Evolutionary conservation across 257 asterid genomes (phyloP).

Genomic region (Datura wrightii): DNA sequence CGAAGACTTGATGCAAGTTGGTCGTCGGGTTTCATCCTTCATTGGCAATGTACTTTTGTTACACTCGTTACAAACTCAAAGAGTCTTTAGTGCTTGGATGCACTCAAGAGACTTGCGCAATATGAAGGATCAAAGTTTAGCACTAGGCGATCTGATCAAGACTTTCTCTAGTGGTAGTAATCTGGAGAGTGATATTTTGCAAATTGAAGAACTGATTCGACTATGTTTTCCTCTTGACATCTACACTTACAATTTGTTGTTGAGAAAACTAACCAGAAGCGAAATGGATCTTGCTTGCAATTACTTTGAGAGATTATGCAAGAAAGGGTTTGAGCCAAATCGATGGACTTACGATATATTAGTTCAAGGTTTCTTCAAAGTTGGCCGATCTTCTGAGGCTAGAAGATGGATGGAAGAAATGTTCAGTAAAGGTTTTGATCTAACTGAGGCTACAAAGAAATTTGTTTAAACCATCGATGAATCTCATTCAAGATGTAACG

Average conservation of each 20-base stretch:
- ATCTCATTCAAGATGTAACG: constrained; percentile 18
- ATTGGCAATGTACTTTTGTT: constrained; percentile 76
- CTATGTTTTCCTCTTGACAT: constrained; percentile 61
- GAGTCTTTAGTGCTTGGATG: constrained; percentile 55
- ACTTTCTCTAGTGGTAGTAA: constrained; percentile 59
- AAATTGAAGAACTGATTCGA: constrained; percentile 56
- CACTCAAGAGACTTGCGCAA: constrained; percentile 40
- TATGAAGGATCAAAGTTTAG: constrained; percentile 52
- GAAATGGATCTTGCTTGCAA: constrained; percentile 53
- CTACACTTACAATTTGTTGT: constrained; percentile 72
- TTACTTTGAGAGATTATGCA: constrained; percentile 47
- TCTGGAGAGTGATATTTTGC: constrained; percentile 45
- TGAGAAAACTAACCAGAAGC: constrained; percentile 58
- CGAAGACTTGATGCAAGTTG: constrained; percentile 61
- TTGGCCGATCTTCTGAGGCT: constrained; percentile 68
- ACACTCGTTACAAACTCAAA: constrained; percentile 58
- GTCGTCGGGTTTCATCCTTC: constrained; percentile 71
- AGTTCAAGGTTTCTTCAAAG: constrained; percentile 58
- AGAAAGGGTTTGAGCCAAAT: constrained; percentile 73
- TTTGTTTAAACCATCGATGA: constrained; percentile 19
- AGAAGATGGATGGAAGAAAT: constrained; percentile 60
- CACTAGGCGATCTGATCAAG: constrained; percentile 67
- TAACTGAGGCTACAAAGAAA: constrained; percentile 45
- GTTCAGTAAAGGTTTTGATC: constrained; percentile 54
- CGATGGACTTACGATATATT: constrained; percentile 68